phyloP scores from a whole-genome alignment of 2,329 filamentous ascomycete species.

The Aspergillus oerlinghausenensis region DNA sequence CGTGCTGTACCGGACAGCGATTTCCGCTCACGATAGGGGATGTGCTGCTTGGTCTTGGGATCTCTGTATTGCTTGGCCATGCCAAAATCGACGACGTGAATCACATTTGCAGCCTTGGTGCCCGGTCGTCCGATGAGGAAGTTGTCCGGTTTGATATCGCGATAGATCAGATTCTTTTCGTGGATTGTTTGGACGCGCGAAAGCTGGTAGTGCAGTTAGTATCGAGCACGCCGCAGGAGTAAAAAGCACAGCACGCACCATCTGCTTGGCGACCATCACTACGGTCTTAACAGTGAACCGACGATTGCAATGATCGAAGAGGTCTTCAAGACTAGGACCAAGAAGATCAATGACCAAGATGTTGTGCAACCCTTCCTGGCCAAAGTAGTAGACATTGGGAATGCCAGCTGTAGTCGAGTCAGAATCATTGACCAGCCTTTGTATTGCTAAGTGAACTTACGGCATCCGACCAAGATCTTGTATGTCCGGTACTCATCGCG shows the following conservation, averaged over 20 bases:
- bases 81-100: slow-evolving; percentile 97
- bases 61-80: slow-evolving; percentile 99
- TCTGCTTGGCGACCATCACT: slow-evolving; percentile 98
- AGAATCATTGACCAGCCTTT: slow-evolving; percentile 5
- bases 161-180: slow-evolving; percentile 98
- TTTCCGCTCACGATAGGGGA: slow-evolving; percentile 94
- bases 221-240: neutral
- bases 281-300: slow-evolving; percentile 97
- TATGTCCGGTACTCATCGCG: slow-evolving; percentile 99
- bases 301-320: slow-evolving; percentile 95
- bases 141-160: slow-evolving; percentile 99
- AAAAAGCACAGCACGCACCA: slow-evolving; percentile 54
- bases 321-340: slow-evolving; percentile 88
- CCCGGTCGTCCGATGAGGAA: slow-evolving; percentile 91
- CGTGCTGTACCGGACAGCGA: slow-evolving; percentile 92
- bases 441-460: slow-evolving; percentile 58
- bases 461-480: slow-evolving; percentile 98
- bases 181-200: slow-evolving; percentile 92
- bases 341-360: slow-evolving; percentile 97
- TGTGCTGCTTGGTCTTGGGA: slow-evolving; percentile 98
- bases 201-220: slow-evolving; percentile 51
- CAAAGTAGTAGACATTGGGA: slow-evolving; percentile 99
- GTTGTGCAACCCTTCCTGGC: slow-evolving; percentile 96
- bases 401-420: slow-evolving; percentile 71
- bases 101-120: slow-evolving; percentile 94